Conservation (phyloP, 1,284 basidiomycete genomes). For the Sphagnurus paluster region DNA sequence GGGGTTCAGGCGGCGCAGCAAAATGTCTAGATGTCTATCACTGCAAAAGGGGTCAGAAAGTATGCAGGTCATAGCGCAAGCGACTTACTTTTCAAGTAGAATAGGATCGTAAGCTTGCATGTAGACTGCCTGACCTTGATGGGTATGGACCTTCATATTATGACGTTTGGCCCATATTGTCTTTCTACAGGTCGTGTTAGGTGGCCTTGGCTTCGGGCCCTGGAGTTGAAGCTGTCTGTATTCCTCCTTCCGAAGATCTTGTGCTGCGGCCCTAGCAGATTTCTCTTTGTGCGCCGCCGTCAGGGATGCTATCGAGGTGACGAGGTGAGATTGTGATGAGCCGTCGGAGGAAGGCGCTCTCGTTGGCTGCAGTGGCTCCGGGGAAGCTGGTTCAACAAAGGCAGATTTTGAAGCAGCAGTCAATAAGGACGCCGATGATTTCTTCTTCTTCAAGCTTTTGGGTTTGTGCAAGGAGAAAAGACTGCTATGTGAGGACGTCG, state of each 20-base stretch:
- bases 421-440: constrained; percentile 33
- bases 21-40: constrained; percentile 52
- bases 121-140: constrained; percentile 53
- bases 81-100: constrained; percentile 57
- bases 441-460: constrained; percentile 31
- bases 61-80: not conserved
- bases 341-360: constrained; percentile 16
- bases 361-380: constrained; percentile 8
- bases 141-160: constrained; percentile 56
- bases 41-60: constrained; percentile 34
- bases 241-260: constrained; percentile 12
- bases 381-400: not conserved
- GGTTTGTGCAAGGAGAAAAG: constrained; percentile 18
- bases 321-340: constrained; percentile 3
- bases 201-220: not conserved
- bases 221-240: constrained; percentile 12
- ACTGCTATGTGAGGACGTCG: constrained; percentile 20
- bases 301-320: constrained; percentile 1
- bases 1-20: constrained; percentile 52
- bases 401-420: constrained; percentile 13
- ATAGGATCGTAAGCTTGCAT: constrained; percentile 63
- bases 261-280: constrained; percentile 2
- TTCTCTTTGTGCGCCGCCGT: constrained; percentile 8
- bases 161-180: constrained; percentile 38
- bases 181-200: constrained; percentile 22